phyloP scores from a whole-genome alignment of 805 yeast genomes.

The Metschnikowia matae region DNA sequence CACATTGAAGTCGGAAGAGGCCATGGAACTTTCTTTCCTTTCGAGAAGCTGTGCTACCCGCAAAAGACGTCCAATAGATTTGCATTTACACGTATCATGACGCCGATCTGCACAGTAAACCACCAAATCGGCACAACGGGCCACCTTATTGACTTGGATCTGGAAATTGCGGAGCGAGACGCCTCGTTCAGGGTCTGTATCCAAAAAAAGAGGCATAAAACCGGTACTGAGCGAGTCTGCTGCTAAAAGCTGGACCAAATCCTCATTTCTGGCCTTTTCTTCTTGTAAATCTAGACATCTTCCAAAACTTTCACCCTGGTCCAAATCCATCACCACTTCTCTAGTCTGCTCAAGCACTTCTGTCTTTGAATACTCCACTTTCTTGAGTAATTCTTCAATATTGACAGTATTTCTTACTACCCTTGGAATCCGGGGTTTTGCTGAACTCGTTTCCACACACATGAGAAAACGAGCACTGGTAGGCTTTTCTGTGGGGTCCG shows the following conservation, averaged over 20 bases:
- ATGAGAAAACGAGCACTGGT: conserved; percentile 34
- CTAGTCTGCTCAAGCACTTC: conserved; percentile 19
- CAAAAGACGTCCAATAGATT: conserved; percentile 28
- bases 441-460: conserved; percentile 24
- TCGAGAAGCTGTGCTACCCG: conserved; percentile 36
- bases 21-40: neutral
- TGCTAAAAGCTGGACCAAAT: conserved; percentile 24
- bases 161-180: conserved; percentile 80
- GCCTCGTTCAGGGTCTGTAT: conserved; percentile 66
- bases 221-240: conserved; percentile 43
- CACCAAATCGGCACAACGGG: conserved; percentile 68
- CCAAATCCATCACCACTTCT: neutral
- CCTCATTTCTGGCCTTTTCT: neutral
- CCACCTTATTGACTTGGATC: conserved; percentile 77
- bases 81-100: conserved; percentile 7
- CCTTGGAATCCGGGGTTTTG: conserved; percentile 3
- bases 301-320: neutral
- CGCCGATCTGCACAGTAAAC: conserved; percentile 45
- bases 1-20: conserved; percentile 17
- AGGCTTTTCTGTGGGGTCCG: conserved; percentile 19
- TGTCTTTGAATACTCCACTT: conserved; percentile 40
- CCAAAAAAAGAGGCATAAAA: conserved; percentile 50
- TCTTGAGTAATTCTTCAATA: conserved; percentile 49
- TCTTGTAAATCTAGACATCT: neutral
- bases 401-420: conserved; percentile 53